Base-by-base conservation (phyloP, 2,329 filamentous ascomycete species). In the Stagonosporopsis vannaccii region DNA sequence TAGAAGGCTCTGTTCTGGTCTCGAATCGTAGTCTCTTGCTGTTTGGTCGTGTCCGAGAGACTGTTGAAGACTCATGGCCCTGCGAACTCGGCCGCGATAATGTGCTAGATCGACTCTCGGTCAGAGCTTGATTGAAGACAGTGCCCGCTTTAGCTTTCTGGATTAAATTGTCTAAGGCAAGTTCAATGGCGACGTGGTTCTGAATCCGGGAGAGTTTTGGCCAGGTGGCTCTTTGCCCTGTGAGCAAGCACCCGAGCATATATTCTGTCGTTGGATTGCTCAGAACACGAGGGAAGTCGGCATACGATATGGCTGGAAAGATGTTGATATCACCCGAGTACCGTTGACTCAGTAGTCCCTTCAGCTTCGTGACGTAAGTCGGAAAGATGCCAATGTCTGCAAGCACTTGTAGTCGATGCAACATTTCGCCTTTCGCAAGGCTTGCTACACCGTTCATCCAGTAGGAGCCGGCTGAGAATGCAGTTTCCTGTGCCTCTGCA, bases 281-380 rank as follows among this genome's bases (percentile, higher is more conserved):
- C 40, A 98, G 80, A 23, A 97, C 87, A 8, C 85, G 84, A 0
- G 90, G 88, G 20, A 96, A 85, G 59, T 96, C 89, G 7, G 87
- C 82, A 48, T 90, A 86, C 4, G 84, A 85, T 55, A 96, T 88
- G 50, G 92, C 87, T 0, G 93, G 93, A 28, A 96, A 82, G 50
- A 98, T 97, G 40, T 92, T 98, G 71, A 98, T 97, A 75, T 98
- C 93, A 6, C 94, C 94, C 2, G 91, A 93, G 70, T 98, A 98
- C 61, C 90, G 91, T 69, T 98, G 94, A 61, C 88, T 93, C 45
- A 98, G 82, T 15, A 98, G 87, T 1, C 91, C 93, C 37, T 87
- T 85, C 20, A 88, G 82, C 73, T 97, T 96, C 42, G 88, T 91
- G 63, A 92, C 83, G 1, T 90, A 81, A 54, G 89, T 95, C 15